Base-by-base conservation (phyloP, 768 basidiomycete species). In the Russula earlei region DNA sequence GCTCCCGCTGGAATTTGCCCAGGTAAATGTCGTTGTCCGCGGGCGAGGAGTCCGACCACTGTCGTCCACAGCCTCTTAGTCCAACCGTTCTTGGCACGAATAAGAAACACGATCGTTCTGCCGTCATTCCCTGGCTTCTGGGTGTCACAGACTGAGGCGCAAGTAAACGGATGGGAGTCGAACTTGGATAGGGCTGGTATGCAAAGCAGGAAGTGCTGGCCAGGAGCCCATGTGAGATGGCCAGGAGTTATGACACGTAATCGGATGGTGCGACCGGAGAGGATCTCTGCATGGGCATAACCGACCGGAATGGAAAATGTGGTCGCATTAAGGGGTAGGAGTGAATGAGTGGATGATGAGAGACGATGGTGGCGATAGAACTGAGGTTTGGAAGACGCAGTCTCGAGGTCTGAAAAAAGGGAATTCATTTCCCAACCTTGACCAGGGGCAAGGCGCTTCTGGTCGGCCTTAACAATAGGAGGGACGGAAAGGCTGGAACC, bases 141-240 rank as follows among this genome's bases (percentile, higher is more conserved):
- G 49, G 72, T 70, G 53, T 84, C 81, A 60, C 77, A 81, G 27
- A 82, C 71, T 33, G 80, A 80, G 22, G 79, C 80, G 57, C 78
- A 79, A 0, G 88, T 88, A 68, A 88, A 90, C 2, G 87, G 87
- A 63, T 90, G 87, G 4, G 78, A 75, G 24, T 79, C 76, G 63
- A 83, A 72, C 33, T 69, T 71, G 3, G 82, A 82, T 25, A 91
- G 71, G 29, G 76, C 75, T 0, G 88, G 87, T 19, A 88, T 73
- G 49, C 73, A 78, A 57, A 91, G 72, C 22, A 85, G 73, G 62
- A 89, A 81, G 67, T 87, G 84, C 67, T 90, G 88, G n/a, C 87
- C 88, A 2, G 87, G 81, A 1, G 80, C 76, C 87, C 87, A 90
- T 0, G 73, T 67, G 47, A 85, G 66, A 48, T 74, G 76, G 2